These are phyloP conservation scores for Gnetum montanum DNA, from an alignment of 75 land plant species.

Conservation along the genomic window DNA sequence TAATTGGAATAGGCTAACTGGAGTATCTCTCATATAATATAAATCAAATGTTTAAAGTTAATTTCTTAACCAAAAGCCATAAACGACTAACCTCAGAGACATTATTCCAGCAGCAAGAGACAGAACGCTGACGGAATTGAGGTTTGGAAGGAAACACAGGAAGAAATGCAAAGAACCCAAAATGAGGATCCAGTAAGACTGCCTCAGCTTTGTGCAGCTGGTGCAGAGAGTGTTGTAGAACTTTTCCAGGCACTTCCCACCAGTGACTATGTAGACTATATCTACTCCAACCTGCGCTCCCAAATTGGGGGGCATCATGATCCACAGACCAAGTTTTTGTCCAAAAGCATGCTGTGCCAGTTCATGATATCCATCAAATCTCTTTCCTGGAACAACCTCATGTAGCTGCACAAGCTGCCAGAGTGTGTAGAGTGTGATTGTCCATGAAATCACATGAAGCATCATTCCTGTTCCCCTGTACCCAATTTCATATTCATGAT, in stretches of 20 bases:
- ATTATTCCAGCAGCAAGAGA: constrained; percentile 80
- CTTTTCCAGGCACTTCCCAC: constrained; percentile 18
- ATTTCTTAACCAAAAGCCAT: too few relatives aligned
- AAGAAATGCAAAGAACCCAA: constrained; percentile 72
- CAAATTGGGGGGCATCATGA: constrained; percentile 38
- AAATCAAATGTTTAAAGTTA: too few relatives aligned
- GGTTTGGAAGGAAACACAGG: constrained; percentile 73
- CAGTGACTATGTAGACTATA: constrained; percentile 50
- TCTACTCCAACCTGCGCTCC: constrained; percentile 29
- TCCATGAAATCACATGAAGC: constrained; percentile 2
- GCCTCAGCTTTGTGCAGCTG: constrained; percentile 22
- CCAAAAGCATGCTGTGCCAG: constrained; percentile 41
- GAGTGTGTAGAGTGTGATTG: constrained; percentile 4
- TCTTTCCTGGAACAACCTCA: constrained; percentile 1
- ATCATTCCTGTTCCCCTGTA: constrained; percentile 6
- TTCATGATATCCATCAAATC: constrained; percentile 41
- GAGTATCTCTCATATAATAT: too few relatives aligned
- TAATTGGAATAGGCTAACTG: too few relatives aligned
- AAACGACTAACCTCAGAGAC: constrained; percentile 90
- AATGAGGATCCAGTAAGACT: constrained; percentile 65
- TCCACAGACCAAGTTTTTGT: constrained; percentile 30
- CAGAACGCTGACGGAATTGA: constrained; percentile 70
- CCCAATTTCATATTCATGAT: too few relatives aligned
- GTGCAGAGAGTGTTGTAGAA: constrained; percentile 33
- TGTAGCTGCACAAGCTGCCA: constrained; percentile 9